Base-by-base conservation (phyloP, 2,329 filamentous ascomycete species). In the Dryadomyces quercivorus region DNA sequence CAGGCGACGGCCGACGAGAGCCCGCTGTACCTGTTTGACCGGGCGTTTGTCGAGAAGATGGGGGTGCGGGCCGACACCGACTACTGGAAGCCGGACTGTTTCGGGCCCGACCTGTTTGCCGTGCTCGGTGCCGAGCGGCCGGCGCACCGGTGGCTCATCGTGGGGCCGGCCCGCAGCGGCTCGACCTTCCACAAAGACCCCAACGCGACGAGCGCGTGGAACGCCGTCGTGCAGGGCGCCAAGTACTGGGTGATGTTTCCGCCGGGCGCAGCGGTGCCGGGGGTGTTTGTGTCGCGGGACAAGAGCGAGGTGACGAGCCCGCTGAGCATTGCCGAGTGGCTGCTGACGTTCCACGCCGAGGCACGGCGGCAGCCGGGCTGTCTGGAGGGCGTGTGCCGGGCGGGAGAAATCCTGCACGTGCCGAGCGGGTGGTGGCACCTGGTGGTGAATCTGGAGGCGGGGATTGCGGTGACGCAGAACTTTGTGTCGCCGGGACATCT, bases 221-320 rank as follows among this genome's bases (percentile, higher is more conserved):
- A 97, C 66, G 92, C 91, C 1, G 88, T 96, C 15, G 74, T 97
- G 31, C 82, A 85, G 56, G 93, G 92, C 5, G 81, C 85, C 38
- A 97, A 97, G 66, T 97, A 97, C 74, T 97, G 93, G 92, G 92
- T 97, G 67, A 94, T 97, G 89, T 97, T 97, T 64, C 90, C 89
- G 0, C 85, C 87, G 0, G 81, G 81, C 0, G 79, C 82, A 0
- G 76, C 83, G 3, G 90, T 93, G 7, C 92, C 92, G 0, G 92
- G 92, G 3, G 91, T 97, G 42, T 95, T 86, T 62, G 88, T 96
- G 45, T 94, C 88, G 5, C 77, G 83, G 43, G 93, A 97, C 65
- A 86, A 88, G 65, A 91, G 88, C 64, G 92, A 97, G 69, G 91
- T 97, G 51, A 97, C 92, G 0, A 90, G 86, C 53, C 93, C 92